These are phyloP conservation scores for Arctium lappa DNA, from an alignment of 129 eudicot species.

Conservation along the genomic window DNA sequence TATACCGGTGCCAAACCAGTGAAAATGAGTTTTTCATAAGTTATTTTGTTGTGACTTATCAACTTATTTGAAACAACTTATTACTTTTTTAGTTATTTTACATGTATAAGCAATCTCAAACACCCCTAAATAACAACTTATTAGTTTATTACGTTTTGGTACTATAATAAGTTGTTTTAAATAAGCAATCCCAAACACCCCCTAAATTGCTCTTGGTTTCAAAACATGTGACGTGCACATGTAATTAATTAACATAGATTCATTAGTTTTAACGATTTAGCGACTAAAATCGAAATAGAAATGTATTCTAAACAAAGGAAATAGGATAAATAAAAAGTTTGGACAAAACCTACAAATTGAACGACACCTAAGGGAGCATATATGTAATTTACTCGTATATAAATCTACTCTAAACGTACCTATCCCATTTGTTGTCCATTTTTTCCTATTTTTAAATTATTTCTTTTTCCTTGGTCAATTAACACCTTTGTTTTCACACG, in stretches of 20 bases:
- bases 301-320: neutral
- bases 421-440: neutral
- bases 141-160: too few species aligned
- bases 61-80: too few species aligned
- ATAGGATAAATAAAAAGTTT: too few species aligned
- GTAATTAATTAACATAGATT: too few species aligned
- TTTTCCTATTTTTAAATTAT: neutral
- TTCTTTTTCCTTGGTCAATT: neutral
- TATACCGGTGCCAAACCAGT: too few species aligned
- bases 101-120: too few species aligned
- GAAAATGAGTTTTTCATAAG: too few species aligned
- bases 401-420: neutral
- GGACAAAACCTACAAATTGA: neutral
- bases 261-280: neutral
- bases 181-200: too few species aligned
- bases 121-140: too few species aligned
- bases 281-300: neutral
- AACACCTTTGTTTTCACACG: neutral
- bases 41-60: too few species aligned
- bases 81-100: too few species aligned
- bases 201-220: neutral
- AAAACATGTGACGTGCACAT: neutral
- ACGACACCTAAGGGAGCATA: neutral
- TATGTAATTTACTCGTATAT: neutral
- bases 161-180: too few species aligned